Evolutionary conservation across 2,329 filamentous ascomycete genomes (phyloP).

Genomic region (Cladosporium sp.): DNA sequence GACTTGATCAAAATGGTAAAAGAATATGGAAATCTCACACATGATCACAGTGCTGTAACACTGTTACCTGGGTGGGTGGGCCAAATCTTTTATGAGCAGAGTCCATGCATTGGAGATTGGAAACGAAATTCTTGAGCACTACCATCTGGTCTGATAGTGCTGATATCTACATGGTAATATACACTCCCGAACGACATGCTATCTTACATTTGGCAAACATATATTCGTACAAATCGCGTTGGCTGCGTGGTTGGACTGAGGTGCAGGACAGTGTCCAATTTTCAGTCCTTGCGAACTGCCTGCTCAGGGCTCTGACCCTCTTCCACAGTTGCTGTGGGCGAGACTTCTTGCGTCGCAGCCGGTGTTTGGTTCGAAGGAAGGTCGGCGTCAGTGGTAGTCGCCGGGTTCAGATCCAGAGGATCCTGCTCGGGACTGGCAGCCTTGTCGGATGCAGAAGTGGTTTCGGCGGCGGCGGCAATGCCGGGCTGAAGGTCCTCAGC

Average conservation of each 20-base stretch:
- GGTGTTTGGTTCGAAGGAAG: slow-evolving; percentile 3
- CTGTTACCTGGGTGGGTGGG: no score
- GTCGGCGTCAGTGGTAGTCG: slow-evolving; percentile 20
- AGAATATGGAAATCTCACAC: no score
- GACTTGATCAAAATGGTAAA: not conserved
- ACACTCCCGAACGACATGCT: not conserved
- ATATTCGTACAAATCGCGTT: not conserved
- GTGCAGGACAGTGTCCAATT: not conserved
- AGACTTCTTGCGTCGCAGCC: not conserved
- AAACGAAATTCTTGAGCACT: not conserved
- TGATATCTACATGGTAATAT: not conserved
- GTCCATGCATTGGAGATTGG: not conserved
- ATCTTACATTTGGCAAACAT: not conserved
- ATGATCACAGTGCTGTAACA: no score
- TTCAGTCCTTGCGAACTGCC: not conserved
- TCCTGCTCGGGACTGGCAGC: slow-evolving; percentile 17
- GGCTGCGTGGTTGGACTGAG: not conserved
- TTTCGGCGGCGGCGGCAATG: not conserved
- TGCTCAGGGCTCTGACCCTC: not conserved
- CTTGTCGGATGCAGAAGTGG: not conserved
- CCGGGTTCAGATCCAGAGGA: slow-evolving; percentile 1
- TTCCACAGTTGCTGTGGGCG: not conserved
- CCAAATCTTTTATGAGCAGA: no score
- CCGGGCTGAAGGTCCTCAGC: slow-evolving; percentile 9
- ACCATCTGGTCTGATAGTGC: not conserved